phyloP scores from a whole-genome alignment of 2,329 filamentous ascomycete genomes.

The Colletotrichum sp. region DNA sequence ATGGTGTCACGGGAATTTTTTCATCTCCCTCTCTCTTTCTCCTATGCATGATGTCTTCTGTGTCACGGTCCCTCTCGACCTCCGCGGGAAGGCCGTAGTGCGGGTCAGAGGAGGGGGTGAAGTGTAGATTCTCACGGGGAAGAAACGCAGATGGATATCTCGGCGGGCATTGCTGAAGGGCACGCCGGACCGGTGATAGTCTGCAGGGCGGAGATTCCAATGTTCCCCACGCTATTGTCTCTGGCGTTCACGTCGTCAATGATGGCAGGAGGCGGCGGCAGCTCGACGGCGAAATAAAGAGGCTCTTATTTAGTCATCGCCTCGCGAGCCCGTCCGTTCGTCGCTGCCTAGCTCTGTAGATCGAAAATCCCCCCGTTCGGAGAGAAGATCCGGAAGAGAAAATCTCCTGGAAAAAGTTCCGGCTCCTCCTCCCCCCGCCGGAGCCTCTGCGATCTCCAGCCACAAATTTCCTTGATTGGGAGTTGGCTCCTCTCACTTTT shows the following conservation, averaged over 20 bases:
- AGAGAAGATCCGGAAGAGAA: not conserved
- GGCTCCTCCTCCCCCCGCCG: not conserved
- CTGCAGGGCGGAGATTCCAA: not conserved
- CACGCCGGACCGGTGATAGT: not conserved
- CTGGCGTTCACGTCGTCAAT: not conserved
- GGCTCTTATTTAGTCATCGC: not conserved
- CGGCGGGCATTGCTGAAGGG: not conserved
- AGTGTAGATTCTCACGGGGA: not conserved
- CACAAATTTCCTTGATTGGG: not conserved
- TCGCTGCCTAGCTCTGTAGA: not conserved
- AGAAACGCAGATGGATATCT: not conserved
- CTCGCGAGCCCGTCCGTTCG: not conserved
- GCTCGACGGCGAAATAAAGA: not conserved
- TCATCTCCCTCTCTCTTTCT: not conserved
- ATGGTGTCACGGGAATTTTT: slow-evolving; percentile 10
- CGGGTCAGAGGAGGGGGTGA: not conserved
- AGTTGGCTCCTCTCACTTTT: not conserved
- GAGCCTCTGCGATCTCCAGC: not conserved
- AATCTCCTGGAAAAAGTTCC: not conserved
- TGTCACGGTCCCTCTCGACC: not conserved
- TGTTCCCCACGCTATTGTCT: not conserved
- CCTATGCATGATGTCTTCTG: not conserved
- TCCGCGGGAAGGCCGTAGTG: not conserved
- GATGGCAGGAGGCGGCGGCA: not conserved
- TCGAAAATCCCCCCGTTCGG: not conserved